These are phyloP conservation scores for Clitopilus hobsonii DNA, from an alignment of 768 basidiomycete species.

Conservation along the genomic window DNA sequence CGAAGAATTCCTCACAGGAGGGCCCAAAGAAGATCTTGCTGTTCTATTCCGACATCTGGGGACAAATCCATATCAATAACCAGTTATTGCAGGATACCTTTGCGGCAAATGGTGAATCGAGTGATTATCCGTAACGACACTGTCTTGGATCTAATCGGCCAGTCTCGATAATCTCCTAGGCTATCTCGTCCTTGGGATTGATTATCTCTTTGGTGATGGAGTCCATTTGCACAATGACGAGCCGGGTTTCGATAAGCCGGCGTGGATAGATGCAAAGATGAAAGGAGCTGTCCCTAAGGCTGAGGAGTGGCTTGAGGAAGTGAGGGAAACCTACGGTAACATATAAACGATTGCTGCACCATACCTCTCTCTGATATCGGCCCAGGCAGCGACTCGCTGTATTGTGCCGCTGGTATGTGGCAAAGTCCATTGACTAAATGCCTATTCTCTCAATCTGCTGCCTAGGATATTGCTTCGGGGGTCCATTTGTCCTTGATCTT, in stretches of 20 bases:
- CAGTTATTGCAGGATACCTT: constrained; percentile 62
- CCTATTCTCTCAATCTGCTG: background rate
- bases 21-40: constrained; percentile 41
- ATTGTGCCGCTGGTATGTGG: background rate
- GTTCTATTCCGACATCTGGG: constrained; percentile 57
- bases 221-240: constrained; percentile 30
- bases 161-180: too few relatives aligned
- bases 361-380: background rate
- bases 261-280: background rate
- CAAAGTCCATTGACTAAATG: too few relatives aligned
- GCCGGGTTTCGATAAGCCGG: constrained; percentile 3
- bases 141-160: background rate
- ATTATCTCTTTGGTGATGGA: constrained; percentile 62
- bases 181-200: constrained; percentile 53
- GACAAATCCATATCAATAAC: constrained; percentile 55
- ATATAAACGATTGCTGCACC: background rate
- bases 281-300: background rate
- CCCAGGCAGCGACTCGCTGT: background rate
- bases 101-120: constrained; percentile 46
- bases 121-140: background rate
- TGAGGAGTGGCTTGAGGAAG: constrained; percentile 49
- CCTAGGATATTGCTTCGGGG: constrained; percentile 57
- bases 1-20: constrained; percentile 3
- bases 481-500: constrained; percentile 43
- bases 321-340: constrained; percentile 36